Evolutionary conservation across 202 grass and related monocot species (phyloP).

Genomic region (Panicum virgatum): DNA sequence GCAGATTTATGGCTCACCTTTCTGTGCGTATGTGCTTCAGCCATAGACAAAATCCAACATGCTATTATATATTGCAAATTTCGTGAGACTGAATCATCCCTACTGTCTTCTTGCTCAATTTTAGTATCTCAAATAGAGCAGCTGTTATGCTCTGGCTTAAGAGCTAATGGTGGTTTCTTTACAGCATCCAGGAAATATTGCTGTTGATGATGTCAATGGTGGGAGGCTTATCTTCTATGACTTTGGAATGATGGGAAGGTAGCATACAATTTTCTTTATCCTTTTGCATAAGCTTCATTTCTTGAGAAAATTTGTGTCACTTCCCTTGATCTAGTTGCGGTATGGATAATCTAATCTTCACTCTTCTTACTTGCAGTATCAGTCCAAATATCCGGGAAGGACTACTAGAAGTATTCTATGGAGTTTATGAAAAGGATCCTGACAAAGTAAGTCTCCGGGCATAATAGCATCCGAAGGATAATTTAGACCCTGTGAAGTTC

Average conservation of each 20-base stretch:
- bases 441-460: constrained; percentile 65
- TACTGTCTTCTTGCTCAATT: constrained; percentile 21
- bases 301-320: not conserved
- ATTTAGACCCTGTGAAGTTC: constrained; percentile 31
- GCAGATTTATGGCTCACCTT: constrained; percentile 16
- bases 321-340: not conserved
- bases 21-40: not conserved
- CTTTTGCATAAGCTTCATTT: constrained; percentile 18
- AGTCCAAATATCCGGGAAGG: constrained; percentile 94
- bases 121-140: constrained; percentile 22
- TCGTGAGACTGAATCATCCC: not conserved
- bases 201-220: constrained; percentile 95
- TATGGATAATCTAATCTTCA: constrained; percentile 21
- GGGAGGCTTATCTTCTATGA: constrained; percentile 99
- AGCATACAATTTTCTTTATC: constrained; percentile 24
- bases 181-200: constrained; percentile 99
- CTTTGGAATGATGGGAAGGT: constrained; percentile 99
- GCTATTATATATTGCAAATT: constrained; percentile 14
- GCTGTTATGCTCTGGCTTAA: not conserved
- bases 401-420: constrained; percentile 95
- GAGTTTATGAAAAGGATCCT: constrained; percentile 96
- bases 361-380: constrained; percentile 63
- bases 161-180: constrained; percentile 33
- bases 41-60: constrained; percentile 11
- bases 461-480: constrained; percentile 14